Evolutionary conservation across 768 basidiomycete species (phyloP).

Genomic region (Boletus patriciae): DNA sequence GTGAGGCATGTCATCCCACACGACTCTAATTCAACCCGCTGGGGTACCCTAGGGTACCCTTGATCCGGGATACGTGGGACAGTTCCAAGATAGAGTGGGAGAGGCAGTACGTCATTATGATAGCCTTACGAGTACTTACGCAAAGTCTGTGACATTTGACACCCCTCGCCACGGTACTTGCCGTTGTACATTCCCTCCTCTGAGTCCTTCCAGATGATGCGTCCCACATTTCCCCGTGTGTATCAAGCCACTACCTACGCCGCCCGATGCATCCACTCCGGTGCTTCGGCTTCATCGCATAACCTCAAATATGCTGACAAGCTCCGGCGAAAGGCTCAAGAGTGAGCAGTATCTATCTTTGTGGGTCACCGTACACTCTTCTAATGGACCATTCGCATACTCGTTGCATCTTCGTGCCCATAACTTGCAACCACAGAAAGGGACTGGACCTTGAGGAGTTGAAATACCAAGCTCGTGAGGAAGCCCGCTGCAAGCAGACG

Average conservation of each 20-base stretch:
- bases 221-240: background rate
- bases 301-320: conserved; percentile 67
- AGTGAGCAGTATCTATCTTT: conserved; percentile 47
- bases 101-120: too few relatives aligned
- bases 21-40: too few relatives aligned
- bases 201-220: background rate
- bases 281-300: conserved; percentile 19
- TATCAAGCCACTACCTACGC: background rate
- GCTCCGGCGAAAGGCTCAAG: conserved; percentile 58
- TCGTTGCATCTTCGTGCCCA: conserved; percentile 2
- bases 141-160: too few relatives aligned
- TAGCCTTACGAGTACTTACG: too few relatives aligned
- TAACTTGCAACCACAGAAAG: conserved; percentile 34
- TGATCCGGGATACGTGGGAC: too few relatives aligned
- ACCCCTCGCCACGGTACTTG: too few relatives aligned
- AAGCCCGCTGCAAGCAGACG: conserved; percentile 34
- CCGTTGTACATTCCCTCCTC: background rate
- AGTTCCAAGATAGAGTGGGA: too few relatives aligned
- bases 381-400: conserved; percentile 17
- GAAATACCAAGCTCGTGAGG: conserved; percentile 29
- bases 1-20: too few relatives aligned
- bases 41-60: too few relatives aligned
- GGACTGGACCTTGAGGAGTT: conserved; percentile 44
- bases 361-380: conserved; percentile 9
- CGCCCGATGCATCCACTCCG: conserved; percentile 18